These are phyloP conservation scores for Aspergillus neotritici DNA, from an alignment of 2,329 filamentous ascomycete genomes.

Conservation along the genomic window DNA sequence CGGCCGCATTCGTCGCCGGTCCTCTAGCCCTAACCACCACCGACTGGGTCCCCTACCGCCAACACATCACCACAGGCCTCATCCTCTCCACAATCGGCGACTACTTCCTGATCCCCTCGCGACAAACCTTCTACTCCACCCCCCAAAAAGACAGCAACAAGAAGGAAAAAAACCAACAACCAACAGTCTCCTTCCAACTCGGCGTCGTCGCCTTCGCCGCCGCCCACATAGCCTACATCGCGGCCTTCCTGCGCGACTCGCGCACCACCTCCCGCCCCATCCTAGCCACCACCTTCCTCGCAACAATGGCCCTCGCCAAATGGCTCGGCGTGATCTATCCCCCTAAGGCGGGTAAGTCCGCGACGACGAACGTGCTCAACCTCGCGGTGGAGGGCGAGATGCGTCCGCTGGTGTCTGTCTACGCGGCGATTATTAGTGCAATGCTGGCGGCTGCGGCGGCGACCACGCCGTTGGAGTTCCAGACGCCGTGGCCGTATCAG, in stretches of 20 bases:
- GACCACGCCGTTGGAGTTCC: conserved; percentile 7
- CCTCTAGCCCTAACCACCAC: conserved; percentile 16
- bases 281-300: conserved; percentile 15
- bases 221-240: conserved; percentile 25
- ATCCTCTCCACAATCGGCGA: conserved; percentile 23
- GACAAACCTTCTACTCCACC: conserved; percentile 15
- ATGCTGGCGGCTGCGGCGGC: conserved; percentile 25
- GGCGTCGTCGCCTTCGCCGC: conserved; percentile 25
- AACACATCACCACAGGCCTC: conserved; percentile 20
- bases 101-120: conserved; percentile 22
- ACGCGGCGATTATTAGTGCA: conserved; percentile 22
- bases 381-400: conserved; percentile 21
- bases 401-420: conserved; percentile 20
- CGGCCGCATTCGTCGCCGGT: conserved; percentile 21
- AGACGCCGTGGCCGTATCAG: conserved; percentile 14
- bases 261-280: conserved; percentile 6
- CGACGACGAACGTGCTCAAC: conserved; percentile 17
- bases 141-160: conserved; percentile 1
- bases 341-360: conserved; percentile 3
- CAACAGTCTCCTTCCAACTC: conserved; percentile 24
- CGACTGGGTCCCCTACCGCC: conserved; percentile 16
- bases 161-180: not conserved
- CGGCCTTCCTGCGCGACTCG: conserved; percentile 21
- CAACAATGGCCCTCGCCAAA: conserved; percentile 16
- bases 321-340: conserved; percentile 26